These are phyloP conservation scores for Venturia asperata DNA, from an alignment of 2,329 filamentous ascomycete species.

Conservation along the genomic window DNA sequence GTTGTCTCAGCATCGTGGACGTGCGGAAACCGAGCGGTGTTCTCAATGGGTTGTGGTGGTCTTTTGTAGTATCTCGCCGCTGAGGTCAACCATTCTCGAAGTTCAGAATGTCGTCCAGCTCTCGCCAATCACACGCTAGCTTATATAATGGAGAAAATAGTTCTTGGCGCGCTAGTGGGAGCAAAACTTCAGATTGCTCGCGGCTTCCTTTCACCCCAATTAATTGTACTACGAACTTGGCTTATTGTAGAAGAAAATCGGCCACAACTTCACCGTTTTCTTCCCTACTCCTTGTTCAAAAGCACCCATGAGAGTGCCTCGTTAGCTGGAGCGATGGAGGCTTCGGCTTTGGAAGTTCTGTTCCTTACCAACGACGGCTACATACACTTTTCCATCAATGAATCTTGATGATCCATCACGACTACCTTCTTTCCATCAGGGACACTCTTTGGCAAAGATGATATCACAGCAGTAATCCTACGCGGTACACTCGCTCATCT, in stretches of 20 bases:
- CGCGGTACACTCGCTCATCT: not conserved
- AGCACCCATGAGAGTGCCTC: constrained; percentile 9
- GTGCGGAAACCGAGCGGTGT: constrained; percentile 22
- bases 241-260: constrained; percentile 1
- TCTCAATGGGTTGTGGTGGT: constrained; percentile 7
- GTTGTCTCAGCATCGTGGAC: constrained; percentile 54
- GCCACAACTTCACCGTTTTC: not conserved
- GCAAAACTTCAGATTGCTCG: not conserved
- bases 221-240: not conserved
- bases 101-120: constrained; percentile 5
- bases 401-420: not conserved
- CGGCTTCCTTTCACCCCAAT: not conserved
- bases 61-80: not conserved
- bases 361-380: constrained; percentile 18
- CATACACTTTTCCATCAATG: not conserved
- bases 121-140: not conserved
- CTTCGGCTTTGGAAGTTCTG: constrained; percentile 3
- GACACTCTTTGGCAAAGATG: not conserved
- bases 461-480: not conserved
- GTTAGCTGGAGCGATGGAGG: constrained; percentile 15
- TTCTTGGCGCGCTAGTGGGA: not conserved
- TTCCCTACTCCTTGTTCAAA: not conserved
- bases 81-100: constrained; percentile 2
- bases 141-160: not conserved
- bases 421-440: not conserved